phyloP scores from a whole-genome alignment of 257 asterid species.

The Coffea canephora region DNA sequence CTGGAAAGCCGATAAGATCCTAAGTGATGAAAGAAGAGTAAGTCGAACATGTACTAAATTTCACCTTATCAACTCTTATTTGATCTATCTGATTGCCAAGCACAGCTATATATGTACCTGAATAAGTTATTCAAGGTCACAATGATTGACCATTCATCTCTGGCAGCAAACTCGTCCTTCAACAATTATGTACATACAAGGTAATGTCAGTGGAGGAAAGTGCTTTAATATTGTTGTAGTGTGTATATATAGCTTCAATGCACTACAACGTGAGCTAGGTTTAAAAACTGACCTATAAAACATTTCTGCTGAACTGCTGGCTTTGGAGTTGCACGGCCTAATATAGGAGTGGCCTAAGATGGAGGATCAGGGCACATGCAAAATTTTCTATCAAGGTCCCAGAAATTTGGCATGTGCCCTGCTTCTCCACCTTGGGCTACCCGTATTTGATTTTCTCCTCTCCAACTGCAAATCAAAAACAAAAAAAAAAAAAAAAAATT shows the following conservation, averaged over 20 bases:
- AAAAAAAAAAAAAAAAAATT: background rate
- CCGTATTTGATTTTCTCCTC: background rate
- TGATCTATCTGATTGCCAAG: background rate
- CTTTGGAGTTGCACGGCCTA: background rate
- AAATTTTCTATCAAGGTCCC: background rate
- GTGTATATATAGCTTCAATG: background rate
- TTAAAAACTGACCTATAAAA: background rate
- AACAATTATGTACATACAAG: constrained; percentile 7
- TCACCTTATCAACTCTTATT: background rate
- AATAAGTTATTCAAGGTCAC: background rate
- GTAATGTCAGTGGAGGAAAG: background rate
- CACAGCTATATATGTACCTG: background rate
- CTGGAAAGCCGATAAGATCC: constrained; percentile 39
- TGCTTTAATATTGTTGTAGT: background rate
- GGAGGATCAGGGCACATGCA: constrained; percentile 30
- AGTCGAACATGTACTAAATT: background rate
- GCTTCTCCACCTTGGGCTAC: constrained; percentile 34
- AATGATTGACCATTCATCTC: background rate
- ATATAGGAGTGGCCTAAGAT: constrained; percentile 21
- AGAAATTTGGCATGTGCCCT: constrained; percentile 36
- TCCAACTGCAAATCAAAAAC: background rate
- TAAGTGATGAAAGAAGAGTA: constrained; percentile 8
- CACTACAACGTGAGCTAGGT: background rate
- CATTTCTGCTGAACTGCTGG: background rate
- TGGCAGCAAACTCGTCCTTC: background rate